Evolutionary conservation across 345 rosid species (phyloP), one percentile per base, ranked within the genome.

Genomic region (Populus alba): DNA sequence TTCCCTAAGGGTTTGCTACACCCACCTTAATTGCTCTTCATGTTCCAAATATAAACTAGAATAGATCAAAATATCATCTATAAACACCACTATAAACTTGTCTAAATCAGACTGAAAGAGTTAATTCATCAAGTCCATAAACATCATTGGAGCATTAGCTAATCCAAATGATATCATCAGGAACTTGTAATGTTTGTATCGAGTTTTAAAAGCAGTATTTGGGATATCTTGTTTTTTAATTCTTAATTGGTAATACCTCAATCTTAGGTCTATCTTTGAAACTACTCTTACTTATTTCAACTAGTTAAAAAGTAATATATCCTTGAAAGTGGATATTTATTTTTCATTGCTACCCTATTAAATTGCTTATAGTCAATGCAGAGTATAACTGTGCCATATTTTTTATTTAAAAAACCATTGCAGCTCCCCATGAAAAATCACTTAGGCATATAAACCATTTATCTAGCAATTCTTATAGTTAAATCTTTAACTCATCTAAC

Each of bases 61-160:
- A 29, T 74, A 74, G 6, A 74, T 61, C 17, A 74, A 12, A 4
- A 61, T 74, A 39, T 74, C 69, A 59, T 62, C 53, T 17, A 74
- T 38, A 17, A 61, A 74, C 2, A 61, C 25, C 8, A 57, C 15
- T 5, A 73, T 7, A 29, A 53, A 57, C 15, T 51, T 11, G 11
- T 73, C 45, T 45, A 73, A n/a, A 3, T 31, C 57, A 11, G n/a
- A 0, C 11, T 0, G 7, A 33, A 51, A 73, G 7, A 13, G 7
- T n/a, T 6, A 1, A n/a, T 72, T 53, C 31, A 57, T 73, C 1
- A 73, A 35, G 12, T 55, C 43, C 76, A 73, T 73, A 9, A 73
- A 57, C 31, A 31, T 20, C 11, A 16, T 3, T 15, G 37, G 45
- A 7, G 66, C 47, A 29, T 73, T 73, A 7, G 43, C 27, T 4